A percentile compares a stretch with the other conserved stretches of the same genome.
phyloP scores from a whole-genome alignment of 164 flowering plant genomes.

The Berberis thunbergii region DNA sequence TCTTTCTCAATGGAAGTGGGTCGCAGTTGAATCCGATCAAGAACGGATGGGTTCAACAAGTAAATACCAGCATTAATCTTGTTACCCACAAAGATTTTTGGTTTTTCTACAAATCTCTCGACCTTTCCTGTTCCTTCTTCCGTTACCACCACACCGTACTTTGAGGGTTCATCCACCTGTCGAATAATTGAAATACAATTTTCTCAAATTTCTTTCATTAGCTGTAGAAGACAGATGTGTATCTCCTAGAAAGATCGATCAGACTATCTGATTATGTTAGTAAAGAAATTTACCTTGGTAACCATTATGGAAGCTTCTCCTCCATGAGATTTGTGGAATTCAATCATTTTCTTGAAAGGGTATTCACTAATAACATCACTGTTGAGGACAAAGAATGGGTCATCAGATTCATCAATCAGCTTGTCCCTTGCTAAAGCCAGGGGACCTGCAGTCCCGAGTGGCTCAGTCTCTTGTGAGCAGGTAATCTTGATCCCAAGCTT shows the following conservation, averaged over 20 bases:
- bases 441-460: constrained; percentile 98
- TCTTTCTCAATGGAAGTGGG: constrained; percentile 97
- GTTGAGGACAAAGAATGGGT: constrained; percentile 95
- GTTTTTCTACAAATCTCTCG: constrained; percentile 89
- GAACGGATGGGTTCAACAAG: constrained; percentile 87
- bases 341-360: constrained; percentile 84
- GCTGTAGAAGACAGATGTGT: too few species aligned
- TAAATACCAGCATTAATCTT: constrained; percentile 98
- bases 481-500: constrained; percentile 87
- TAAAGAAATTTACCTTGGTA: constrained; percentile 60
- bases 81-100: constrained; percentile 93
- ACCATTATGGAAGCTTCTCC: constrained; percentile 98
- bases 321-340: constrained; percentile 86
- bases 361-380: constrained; percentile 98
- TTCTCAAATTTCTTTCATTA: neutral
- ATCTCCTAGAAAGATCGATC: neutral
- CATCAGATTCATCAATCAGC: constrained; percentile 72
- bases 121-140: constrained; percentile 83
- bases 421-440: constrained; percentile 93
- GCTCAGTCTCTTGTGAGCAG: constrained; percentile 95
- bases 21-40: constrained; percentile 69
- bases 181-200: neutral
- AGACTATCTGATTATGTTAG: neutral
- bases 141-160: constrained; percentile 93
- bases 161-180: constrained; percentile 97